Evolutionary conservation across 441 rosid species (phyloP).

Genomic region (Capsella rubella): DNA sequence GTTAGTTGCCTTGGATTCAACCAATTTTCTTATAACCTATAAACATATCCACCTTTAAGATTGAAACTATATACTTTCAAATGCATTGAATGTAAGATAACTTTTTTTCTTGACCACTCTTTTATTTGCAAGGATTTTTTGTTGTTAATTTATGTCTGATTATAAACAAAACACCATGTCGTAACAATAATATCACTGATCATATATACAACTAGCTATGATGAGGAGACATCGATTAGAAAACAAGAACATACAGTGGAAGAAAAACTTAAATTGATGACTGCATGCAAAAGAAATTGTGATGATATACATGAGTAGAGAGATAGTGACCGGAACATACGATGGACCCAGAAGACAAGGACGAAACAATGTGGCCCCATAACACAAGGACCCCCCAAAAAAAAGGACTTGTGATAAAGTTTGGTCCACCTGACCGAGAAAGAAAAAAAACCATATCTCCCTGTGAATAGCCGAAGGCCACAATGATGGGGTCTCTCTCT

Average conservation of each 20-base stretch:
- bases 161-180: not conserved
- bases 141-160: no score
- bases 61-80: not conserved
- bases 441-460: not conserved
- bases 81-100: constrained; percentile 7
- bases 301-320: not conserved
- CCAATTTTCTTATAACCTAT: constrained; percentile 12
- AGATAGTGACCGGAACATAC: constrained; percentile 30
- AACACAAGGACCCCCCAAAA: constrained; percentile 28
- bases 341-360: constrained; percentile 38
- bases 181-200: not conserved
- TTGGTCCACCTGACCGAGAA: constrained; percentile 21
- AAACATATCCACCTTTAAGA: not conserved
- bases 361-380: constrained; percentile 32
- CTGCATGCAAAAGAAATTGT: not conserved
- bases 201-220: not conserved
- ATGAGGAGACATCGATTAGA: no score
- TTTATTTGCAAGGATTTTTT: not conserved
- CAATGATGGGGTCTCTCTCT: constrained; percentile 2
- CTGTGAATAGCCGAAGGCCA: constrained; percentile 34
- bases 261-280: not conserved
- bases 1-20: constrained; percentile 21
- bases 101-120: not conserved
- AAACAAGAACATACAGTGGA: not conserved
- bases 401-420: constrained; percentile 32